phyloP scores from a whole-genome alignment of 2,329 filamentous ascomycete species.

The Colletotrichum sp. region DNA sequence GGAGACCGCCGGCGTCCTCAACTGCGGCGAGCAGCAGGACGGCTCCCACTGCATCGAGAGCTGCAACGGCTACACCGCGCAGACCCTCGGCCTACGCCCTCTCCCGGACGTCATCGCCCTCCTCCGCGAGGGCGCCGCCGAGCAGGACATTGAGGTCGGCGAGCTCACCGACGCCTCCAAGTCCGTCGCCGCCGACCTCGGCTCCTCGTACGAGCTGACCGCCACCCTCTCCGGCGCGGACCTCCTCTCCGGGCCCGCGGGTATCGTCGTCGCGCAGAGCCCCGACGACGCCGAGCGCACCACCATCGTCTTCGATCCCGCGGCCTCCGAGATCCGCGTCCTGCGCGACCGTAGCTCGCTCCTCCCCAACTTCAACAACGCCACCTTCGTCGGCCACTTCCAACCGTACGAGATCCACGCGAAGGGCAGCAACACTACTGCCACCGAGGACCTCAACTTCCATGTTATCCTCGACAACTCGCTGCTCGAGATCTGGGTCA shows the following conservation, averaged over 20 bases:
- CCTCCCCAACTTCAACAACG: constrained; percentile 21
- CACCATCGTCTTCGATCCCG: constrained; percentile 16
- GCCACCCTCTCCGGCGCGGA: constrained; percentile 10
- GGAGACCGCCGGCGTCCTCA: constrained; percentile 17
- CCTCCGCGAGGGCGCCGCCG: constrained; percentile 15
- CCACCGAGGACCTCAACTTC: constrained; percentile 15
- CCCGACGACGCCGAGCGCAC: constrained; percentile 18
- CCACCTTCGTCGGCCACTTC: constrained; percentile 18
- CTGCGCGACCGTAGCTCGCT: constrained; percentile 19
- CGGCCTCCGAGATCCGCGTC: constrained; percentile 5
- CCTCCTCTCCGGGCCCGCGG: not conserved
- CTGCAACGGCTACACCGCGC: constrained; percentile 5
- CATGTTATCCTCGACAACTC: constrained; percentile 18
- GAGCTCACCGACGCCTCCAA: not conserved
- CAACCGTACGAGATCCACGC: constrained; percentile 11
- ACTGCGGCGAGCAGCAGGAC: constrained; percentile 17
- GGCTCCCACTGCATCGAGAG: constrained; percentile 16
- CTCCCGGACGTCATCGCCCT: constrained; percentile 17
- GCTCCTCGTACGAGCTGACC: constrained; percentile 19
- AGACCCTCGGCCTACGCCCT: constrained; percentile 20
- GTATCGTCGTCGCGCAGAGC: constrained; percentile 21
- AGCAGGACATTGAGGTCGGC: constrained; percentile 3
- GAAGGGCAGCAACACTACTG: not conserved
- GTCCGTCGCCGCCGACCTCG: not conserved
- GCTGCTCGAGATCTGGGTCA: constrained; percentile 22